phyloP scores from a whole-genome alignment of 192 early-diverging fungal species.

The Lobulomyces angularis region DNA sequence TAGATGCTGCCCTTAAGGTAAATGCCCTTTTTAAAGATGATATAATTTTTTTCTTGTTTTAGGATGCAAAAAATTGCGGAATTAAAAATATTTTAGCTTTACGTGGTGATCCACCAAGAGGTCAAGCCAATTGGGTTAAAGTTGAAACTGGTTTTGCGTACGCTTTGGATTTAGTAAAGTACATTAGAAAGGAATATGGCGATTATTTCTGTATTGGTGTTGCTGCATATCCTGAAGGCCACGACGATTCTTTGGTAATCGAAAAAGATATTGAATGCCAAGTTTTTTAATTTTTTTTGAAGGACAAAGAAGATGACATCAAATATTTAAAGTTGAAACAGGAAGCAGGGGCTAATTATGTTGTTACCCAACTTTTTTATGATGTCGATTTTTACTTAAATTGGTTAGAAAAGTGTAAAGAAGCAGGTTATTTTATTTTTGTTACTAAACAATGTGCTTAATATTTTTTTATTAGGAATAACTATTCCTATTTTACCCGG shows the following conservation, averaged over 20 bases:
- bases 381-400: constrained; percentile 75
- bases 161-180: constrained; percentile 78
- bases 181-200: constrained; percentile 80
- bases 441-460: too few species aligned
- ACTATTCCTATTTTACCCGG: constrained; percentile 73
- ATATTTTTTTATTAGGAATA: constrained; percentile 14
- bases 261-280: too few species aligned
- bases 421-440: constrained; percentile 41
- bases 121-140: constrained; percentile 65
- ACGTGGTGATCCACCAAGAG: constrained; percentile 86
- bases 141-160: constrained; percentile 78
- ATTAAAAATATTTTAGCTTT: constrained; percentile 95
- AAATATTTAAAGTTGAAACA: constrained; percentile 72
- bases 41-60: not conserved
- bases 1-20: constrained; percentile 69
- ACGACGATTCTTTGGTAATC: constrained; percentile 66
- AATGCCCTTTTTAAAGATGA: constrained; percentile 5
- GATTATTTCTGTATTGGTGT: constrained; percentile 94
- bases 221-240: constrained; percentile 86
- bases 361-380: constrained; percentile 93
- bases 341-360: constrained; percentile 83
- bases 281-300: too few species aligned
- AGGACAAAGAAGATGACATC: constrained; percentile 65
- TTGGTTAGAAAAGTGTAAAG: constrained; percentile 66
- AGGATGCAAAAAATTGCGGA: constrained; percentile 75